Base-by-base conservation (phyloP, 192 early-diverging fungal genomes). In the Umbelopsis isabellina region DNA sequence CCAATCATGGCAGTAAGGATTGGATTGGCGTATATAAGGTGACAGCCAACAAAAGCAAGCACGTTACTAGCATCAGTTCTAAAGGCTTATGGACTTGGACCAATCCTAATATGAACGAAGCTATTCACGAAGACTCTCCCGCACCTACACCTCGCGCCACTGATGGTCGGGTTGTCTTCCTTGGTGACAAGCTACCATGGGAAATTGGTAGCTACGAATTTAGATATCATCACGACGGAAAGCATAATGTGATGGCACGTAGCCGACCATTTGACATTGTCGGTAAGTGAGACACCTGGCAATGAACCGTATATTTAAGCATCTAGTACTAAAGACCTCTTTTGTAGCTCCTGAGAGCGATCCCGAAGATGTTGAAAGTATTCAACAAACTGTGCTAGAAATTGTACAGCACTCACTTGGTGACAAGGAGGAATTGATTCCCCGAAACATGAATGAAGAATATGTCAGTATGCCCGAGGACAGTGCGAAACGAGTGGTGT, bases 11-110 rank as follows among this genome's bases (percentile, higher is more conserved):
- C 41, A 75, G 82, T 20, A 75, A 84, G 53, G 97, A 98, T 79
- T 98, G 97, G 97, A 91, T 98, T 74, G 97, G 97, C 33, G 80
- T 97, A 7, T 98, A 97, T 75, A 87, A 86, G 15, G 87, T 93
- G 0, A 87, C 86, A 0, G 83, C 87, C 23, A 97, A 98, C 79
- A 88, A 86, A 50, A 90, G 87, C 35, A 78, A 77, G 22, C 85
- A 85, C 45, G 83, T 98, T 30, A 97, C 97, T 3, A 94, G 85
- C 3, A 84, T 86, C 0, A 85, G 88, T 53, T 95, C 93, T 46
- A 81, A 84, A 70, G 87, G 88, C 23, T 83, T 86, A 9, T 97
- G 86, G 80, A 75, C 91, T 64, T 93, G 79, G 79, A 58, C 68
- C 21, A 77, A 70, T 46, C 25, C 55, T 61, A 12, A 13, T 37